A percentile compares a stretch with the other conserved stretches of the same genome.
Evolutionary conservation across 2,329 filamentous ascomycete genomes (phyloP).

Genomic region (Canariomyces notabilis): DNA sequence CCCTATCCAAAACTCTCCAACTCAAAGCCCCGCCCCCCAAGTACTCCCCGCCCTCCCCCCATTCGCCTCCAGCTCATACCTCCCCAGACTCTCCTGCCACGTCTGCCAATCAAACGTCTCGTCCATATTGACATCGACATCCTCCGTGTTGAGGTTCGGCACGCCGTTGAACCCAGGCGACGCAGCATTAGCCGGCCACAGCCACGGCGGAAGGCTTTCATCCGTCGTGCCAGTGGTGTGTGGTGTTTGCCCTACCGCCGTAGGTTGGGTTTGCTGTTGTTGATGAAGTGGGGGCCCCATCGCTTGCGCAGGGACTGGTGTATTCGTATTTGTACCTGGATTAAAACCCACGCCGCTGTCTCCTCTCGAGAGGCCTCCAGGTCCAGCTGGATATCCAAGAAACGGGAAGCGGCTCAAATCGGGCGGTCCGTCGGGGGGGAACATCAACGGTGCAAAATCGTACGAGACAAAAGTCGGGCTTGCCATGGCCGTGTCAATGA

Average conservation of each 20-base stretch:
- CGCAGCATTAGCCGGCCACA: slow-evolving; percentile 41
- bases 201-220: slow-evolving; percentile 49
- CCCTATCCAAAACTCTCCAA: background rate
- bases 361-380: slow-evolving; percentile 4
- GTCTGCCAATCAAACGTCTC: slow-evolving; percentile 36
- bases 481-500: slow-evolving; percentile 19
- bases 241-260: background rate
- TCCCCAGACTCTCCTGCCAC: slow-evolving; percentile 32
- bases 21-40: slow-evolving; percentile 16
- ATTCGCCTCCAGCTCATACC: slow-evolving; percentile 27
- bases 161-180: slow-evolving; percentile 16
- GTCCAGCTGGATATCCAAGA: slow-evolving; percentile 13
- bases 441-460: slow-evolving; percentile 18
- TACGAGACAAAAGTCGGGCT: slow-evolving; percentile 17
- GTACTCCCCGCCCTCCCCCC: slow-evolving; percentile 21
- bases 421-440: background rate
- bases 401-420: slow-evolving; percentile 6
- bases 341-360: slow-evolving; percentile 9
- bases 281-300: slow-evolving; percentile 8
- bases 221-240: slow-evolving; percentile 30
- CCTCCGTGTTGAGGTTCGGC: slow-evolving; percentile 23
- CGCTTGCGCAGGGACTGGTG: slow-evolving; percentile 7
- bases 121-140: slow-evolving; percentile 34
- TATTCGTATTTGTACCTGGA: slow-evolving; percentile 2
- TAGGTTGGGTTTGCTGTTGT: slow-evolving; percentile 7